phyloP scores from a whole-genome alignment of 768 basidiomycete genomes.

The Mycena venus region DNA sequence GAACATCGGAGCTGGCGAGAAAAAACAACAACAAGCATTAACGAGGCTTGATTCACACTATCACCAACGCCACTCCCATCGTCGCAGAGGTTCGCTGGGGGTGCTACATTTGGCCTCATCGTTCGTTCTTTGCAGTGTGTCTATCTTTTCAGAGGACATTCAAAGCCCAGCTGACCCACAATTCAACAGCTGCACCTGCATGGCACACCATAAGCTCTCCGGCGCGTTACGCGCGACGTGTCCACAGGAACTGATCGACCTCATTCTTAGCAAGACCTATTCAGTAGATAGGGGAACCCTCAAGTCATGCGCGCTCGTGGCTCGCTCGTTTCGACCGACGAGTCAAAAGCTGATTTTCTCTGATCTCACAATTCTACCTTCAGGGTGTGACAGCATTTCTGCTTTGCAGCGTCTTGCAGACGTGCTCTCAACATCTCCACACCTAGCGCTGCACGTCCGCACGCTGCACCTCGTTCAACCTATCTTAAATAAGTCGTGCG shows the following conservation, averaged over 20 bases:
- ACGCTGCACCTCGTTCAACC: constrained; percentile 14
- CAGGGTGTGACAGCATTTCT: no score
- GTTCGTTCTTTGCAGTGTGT: constrained; percentile 3
- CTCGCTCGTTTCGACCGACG: no score
- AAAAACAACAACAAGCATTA: not conserved
- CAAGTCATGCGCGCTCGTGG: constrained; percentile 14
- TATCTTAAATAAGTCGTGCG: not conserved
- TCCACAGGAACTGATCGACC: no score
- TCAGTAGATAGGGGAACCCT: constrained; percentile 4
- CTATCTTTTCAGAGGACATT: constrained; percentile 4
- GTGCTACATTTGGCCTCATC: no score
- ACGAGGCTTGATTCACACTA: not conserved
- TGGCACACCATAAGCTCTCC: not conserved
- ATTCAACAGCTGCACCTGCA: constrained; percentile 10
- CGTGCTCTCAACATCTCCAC: constrained; percentile 7
- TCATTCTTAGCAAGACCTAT: constrained; percentile 5
- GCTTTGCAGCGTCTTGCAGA: no score
- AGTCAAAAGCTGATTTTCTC: no score
- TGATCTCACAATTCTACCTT: no score
- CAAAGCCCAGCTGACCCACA: constrained; percentile 8
- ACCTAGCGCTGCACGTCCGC: constrained; percentile 13
- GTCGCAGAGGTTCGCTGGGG: not conserved
- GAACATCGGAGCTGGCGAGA: no score
- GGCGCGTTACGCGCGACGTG: no score
- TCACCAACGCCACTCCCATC: not conserved